phyloP scores from a whole-genome alignment of 2,329 filamentous ascomycete species.

The Huntiella omanensis region DNA sequence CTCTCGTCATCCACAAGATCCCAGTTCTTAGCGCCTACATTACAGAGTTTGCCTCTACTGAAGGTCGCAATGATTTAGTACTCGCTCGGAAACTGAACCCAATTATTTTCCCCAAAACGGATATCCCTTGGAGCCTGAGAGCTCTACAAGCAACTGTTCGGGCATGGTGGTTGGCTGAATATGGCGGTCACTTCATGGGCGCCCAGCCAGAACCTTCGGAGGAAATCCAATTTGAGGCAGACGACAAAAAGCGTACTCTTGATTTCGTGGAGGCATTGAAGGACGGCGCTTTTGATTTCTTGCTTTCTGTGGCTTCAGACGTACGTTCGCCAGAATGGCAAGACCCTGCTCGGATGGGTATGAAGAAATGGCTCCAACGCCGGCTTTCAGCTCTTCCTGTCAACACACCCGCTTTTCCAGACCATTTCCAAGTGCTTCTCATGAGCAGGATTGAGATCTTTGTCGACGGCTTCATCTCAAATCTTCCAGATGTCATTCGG shows the following conservation, averaged over 20 bases:
- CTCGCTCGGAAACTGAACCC: slow-evolving; percentile 54
- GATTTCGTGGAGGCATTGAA: slow-evolving; percentile 60
- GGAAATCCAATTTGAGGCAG: slow-evolving; percentile 19
- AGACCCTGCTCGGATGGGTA: slow-evolving; percentile 64
- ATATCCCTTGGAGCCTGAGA: slow-evolving; percentile 50
- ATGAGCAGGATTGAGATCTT: slow-evolving; percentile 75
- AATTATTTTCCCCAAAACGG: slow-evolving; percentile 47
- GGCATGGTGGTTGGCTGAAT: slow-evolving; percentile 82
- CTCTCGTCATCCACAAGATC: slow-evolving; percentile 56
- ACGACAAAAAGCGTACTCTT: slow-evolving; percentile 52
- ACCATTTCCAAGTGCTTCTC: slow-evolving; percentile 51
- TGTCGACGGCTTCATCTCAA: slow-evolving; percentile 81
- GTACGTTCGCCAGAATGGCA: slow-evolving; percentile 69
- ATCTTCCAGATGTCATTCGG: slow-evolving; percentile 81
- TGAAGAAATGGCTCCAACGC: slow-evolving; percentile 66
- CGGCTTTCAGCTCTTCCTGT: slow-evolving; percentile 52
- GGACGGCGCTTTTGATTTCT: slow-evolving; percentile 82
- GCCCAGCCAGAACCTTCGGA: slow-evolving; percentile 37
- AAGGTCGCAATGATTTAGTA: slow-evolving; percentile 46
- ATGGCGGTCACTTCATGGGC: slow-evolving; percentile 76
- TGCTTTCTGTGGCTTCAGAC: slow-evolving; percentile 69
- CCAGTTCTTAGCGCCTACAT: slow-evolving; percentile 64
- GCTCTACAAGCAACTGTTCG: slow-evolving; percentile 63
- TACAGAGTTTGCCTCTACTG: slow-evolving; percentile 57
- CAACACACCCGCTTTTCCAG: slow-evolving; percentile 50